Conservation (phyloP, 371 early-diverging fungal species). For the Mortierella sp. region DNA sequence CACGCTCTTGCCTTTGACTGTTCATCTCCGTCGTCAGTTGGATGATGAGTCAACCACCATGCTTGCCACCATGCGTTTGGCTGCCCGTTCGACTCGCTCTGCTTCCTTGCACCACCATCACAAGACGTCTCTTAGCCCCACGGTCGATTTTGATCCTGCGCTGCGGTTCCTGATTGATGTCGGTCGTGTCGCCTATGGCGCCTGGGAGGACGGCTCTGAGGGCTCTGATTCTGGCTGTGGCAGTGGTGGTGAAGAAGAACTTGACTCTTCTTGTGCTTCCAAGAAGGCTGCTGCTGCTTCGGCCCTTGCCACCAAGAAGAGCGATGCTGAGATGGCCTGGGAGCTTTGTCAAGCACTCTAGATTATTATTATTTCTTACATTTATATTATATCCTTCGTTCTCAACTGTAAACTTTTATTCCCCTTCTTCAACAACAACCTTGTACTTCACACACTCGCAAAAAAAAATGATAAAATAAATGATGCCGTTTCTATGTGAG, state of each 20-base stretch:
- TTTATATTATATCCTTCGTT: not conserved
- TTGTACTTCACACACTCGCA: not conserved
- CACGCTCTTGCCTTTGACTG: conserved; percentile 51
- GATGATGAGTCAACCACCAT: conserved; percentile 52
- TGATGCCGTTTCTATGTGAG: not conserved
- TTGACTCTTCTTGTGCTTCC: not conserved
- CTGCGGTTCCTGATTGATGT: conserved; percentile 50
- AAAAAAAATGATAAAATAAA: not conserved
- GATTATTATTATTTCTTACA: not conserved
- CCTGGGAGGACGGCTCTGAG: conserved; percentile 56
- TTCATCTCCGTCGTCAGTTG: conserved; percentile 48
- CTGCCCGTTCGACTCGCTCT: conserved; percentile 33
- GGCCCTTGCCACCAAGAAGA: conserved; percentile 32
- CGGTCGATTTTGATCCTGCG: conserved; percentile 46
- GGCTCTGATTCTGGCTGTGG: conserved; percentile 56
- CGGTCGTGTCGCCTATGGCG: conserved; percentile 52
- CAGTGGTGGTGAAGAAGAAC: conserved; percentile 46
- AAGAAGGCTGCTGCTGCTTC: not conserved
- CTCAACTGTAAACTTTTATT: conserved; percentile 12
- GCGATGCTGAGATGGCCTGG: conserved; percentile 57
- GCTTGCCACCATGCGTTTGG: conserved; percentile 40
- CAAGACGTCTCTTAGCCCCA: conserved; percentile 19
- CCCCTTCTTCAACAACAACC: not conserved
- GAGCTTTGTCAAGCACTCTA: conserved; percentile 47
- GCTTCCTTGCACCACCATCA: conserved; percentile 5